A percentile compares a stretch with the other conserved stretches of the same genome.
Evolutionary conservation across 2,329 filamentous ascomycete species (phyloP).

Genomic region (Paecilomyces formosus): DNA sequence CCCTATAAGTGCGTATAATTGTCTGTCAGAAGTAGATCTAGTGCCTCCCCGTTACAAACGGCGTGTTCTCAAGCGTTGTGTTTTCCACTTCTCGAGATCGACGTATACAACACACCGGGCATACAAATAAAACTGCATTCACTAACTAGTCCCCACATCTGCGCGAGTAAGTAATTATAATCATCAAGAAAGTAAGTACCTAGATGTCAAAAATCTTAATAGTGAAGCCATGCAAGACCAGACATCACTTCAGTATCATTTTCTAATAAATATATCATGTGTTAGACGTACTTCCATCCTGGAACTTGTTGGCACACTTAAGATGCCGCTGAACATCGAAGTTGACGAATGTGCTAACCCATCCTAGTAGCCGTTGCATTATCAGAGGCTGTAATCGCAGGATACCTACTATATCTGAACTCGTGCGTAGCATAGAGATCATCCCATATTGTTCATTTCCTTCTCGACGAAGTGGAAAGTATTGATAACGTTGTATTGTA

Average conservation of each 20-base stretch:
- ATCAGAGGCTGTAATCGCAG: not conserved
- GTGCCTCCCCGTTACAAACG: constrained; percentile 43
- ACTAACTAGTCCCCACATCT: not conserved
- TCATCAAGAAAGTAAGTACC: not conserved
- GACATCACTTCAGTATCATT: not conserved
- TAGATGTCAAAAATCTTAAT: not conserved
- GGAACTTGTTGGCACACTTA: not conserved
- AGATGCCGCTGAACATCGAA: not conserved
- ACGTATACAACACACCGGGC: not conserved
- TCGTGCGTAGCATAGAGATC: not conserved
- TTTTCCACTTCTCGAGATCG: not conserved
- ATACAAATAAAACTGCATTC: not conserved
- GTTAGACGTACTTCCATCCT: not conserved
- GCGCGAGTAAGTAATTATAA: not conserved
- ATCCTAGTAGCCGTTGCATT: not conserved
- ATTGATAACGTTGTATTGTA: not conserved
- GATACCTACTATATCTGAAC: no score
- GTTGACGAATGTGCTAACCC: not conserved
- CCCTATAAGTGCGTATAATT: constrained; percentile 51
- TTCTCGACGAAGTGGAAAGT: not conserved
- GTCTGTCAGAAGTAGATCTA: constrained; percentile 54
- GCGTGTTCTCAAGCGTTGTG: constrained; percentile 30
- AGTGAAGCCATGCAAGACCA: not conserved
- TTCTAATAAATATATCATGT: not conserved
- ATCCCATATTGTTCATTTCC: not conserved